Evolutionary conservation across 1,139 yeast species (phyloP).

Genomic region (Debaryomycetaceae sp.): DNA sequence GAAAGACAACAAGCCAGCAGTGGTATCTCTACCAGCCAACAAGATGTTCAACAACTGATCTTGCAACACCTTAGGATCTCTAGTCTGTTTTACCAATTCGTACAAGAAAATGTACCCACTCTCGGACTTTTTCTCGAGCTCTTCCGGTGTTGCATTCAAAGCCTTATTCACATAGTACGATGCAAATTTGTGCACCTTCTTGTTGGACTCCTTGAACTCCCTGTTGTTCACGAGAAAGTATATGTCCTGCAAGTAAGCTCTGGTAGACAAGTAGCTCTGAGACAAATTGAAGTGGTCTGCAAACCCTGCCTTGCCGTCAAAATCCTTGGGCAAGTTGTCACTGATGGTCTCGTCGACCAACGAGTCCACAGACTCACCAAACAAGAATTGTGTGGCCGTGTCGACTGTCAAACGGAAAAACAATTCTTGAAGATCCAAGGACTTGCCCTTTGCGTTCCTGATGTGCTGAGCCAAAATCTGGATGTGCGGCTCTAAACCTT

Average conservation of each 20-base stretch:
- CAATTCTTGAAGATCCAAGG: slow-evolving; percentile 35
- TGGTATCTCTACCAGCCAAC: slow-evolving; percentile 48
- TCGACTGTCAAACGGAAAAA: slow-evolving; percentile 43
- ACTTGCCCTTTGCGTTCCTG: slow-evolving; percentile 15
- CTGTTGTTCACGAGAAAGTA: slow-evolving; percentile 27
- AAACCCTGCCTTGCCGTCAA: slow-evolving; percentile 19
- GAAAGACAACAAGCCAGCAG: slow-evolving; percentile 45
- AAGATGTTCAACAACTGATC: slow-evolving; percentile 45
- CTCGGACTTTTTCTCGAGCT: slow-evolving; percentile 34
- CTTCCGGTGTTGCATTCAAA: slow-evolving; percentile 26
- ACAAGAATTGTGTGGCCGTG: slow-evolving; percentile 50
- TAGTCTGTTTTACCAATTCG: slow-evolving; percentile 44
- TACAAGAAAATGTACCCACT: slow-evolving; percentile 42
- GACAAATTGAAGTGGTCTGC: slow-evolving; percentile 28
- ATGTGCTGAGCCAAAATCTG: slow-evolving; percentile 34
- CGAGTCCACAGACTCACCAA: slow-evolving; percentile 43
- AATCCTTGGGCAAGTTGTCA: slow-evolving; percentile 10
- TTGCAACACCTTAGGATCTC: slow-evolving; percentile 39
- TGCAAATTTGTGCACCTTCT: slow-evolving; percentile 34
- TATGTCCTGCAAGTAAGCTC: slow-evolving; percentile 27
- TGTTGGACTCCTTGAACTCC: slow-evolving; percentile 26
- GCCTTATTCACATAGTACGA: slow-evolving; percentile 31
- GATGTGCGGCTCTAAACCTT: slow-evolving; percentile 44
- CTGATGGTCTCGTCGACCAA: slow-evolving; percentile 19
- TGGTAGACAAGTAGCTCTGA: slow-evolving; percentile 27